These are phyloP conservation scores for Arctostaphylos glauca DNA, from an alignment of 148 eudicot genomes.

Conservation along the genomic window DNA sequence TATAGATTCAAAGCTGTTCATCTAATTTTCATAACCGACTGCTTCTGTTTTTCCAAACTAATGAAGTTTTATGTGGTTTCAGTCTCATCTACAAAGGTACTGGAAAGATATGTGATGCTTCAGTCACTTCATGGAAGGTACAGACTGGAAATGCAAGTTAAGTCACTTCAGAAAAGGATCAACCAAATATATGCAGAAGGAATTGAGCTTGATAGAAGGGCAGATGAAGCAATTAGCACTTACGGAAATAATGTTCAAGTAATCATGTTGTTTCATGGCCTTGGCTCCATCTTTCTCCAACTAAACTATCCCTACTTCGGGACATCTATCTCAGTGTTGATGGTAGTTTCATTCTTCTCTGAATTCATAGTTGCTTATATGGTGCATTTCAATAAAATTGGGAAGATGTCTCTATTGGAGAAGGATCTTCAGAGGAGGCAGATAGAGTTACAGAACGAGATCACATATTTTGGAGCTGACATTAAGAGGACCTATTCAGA, in stretches of 20 bases:
- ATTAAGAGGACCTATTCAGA: not conserved
- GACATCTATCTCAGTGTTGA: not conserved
- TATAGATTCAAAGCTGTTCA: no score
- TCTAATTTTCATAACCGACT: no score
- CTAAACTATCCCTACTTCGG: not conserved
- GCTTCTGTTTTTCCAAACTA: no score
- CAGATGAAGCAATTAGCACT: no score
- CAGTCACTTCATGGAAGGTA: no score
- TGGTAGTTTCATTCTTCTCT: constrained; percentile 1
- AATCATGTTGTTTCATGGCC: no score
- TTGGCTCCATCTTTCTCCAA: no score
- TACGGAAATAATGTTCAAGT: no score
- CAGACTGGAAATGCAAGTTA: no score
- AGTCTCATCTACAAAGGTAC: not conserved
- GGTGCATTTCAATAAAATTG: not conserved
- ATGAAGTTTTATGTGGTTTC: not conserved
- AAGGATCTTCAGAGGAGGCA: constrained; percentile 1
- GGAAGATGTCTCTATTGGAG: not conserved
- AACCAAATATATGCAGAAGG: no score
- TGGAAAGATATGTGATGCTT: not conserved
- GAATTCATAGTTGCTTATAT: not conserved
- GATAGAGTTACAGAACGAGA: not conserved
- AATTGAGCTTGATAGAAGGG: no score
- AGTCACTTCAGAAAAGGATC: no score
- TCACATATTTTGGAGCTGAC: not conserved